phyloP scores from a whole-genome alignment of 2,329 filamentous ascomycete species.

The Cladosporium colombiae region DNA sequence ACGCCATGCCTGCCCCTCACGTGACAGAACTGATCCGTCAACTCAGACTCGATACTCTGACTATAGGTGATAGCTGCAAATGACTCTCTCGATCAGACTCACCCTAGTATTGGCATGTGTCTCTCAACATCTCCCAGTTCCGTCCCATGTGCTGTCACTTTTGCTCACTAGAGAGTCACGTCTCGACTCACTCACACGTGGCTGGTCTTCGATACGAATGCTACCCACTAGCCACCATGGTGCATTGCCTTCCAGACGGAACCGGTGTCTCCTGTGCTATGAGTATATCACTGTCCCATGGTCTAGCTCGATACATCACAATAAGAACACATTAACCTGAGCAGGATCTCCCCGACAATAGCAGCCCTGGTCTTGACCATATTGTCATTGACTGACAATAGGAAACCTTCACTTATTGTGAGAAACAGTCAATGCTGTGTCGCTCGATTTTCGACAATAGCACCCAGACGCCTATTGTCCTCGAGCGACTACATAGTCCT shows the following conservation, averaged over 20 bases:
- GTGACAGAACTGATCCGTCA: neutral
- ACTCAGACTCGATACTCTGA: neutral
- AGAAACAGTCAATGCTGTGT: neutral
- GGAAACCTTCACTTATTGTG: neutral
- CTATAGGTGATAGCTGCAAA: neutral
- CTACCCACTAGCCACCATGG: neutral
- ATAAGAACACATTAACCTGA: neutral
- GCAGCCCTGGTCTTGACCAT: neutral
- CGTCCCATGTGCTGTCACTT: neutral
- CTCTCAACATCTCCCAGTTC: neutral
- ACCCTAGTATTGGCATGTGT: neutral
- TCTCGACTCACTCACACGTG: neutral
- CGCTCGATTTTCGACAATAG: neutral
- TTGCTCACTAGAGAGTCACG: neutral
- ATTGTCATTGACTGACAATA: neutral
- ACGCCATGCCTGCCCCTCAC: neutral
- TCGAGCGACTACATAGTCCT: neutral
- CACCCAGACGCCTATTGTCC: neutral
- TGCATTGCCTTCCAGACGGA: neutral
- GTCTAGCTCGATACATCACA: neutral
- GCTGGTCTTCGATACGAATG: neutral
- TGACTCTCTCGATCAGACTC: neutral
- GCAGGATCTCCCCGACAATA: neutral
- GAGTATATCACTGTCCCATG: neutral
- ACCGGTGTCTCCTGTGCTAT: neutral